Evolutionary conservation across 148 eudicot species (phyloP).

Genomic region (Bassia scoparia): DNA sequence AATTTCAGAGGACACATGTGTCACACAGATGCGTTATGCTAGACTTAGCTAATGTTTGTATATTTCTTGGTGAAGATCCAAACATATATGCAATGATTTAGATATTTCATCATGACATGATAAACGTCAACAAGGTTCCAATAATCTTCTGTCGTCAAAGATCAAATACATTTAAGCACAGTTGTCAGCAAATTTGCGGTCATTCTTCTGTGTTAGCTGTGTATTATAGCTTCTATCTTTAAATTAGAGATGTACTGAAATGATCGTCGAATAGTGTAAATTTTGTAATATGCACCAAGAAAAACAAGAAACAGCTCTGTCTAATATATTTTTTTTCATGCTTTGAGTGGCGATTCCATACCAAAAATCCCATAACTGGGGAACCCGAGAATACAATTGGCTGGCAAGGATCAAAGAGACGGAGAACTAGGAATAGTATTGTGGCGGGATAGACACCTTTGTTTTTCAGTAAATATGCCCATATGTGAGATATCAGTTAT

Average conservation of each 20-base stretch:
- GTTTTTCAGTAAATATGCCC: conserved; percentile 51
- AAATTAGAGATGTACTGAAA: too few species aligned
- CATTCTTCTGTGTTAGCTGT: too few species aligned
- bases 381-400: neutral
- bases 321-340: too few species aligned
- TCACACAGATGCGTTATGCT: conserved; percentile 65
- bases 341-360: too few species aligned
- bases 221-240: too few species aligned
- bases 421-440: too few species aligned
- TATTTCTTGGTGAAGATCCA: conserved; percentile 59
- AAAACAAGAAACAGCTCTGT: too few species aligned
- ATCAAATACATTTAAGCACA: neutral
- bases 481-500: too few species aligned
- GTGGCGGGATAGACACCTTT: too few species aligned
- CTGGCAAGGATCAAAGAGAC: neutral
- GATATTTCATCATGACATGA: neutral
- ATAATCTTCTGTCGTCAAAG: neutral
- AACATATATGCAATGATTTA: conserved; percentile 59
- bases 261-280: too few species aligned
- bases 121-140: neutral
- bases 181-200: neutral
- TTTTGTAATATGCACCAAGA: too few species aligned
- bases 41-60: conserved; percentile 45
- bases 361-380: too few species aligned
- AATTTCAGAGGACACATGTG: conserved; percentile 48